phyloP scores from a whole-genome alignment of 495 filamentous ascomycete genomes.

The Lentithecium fluviatile region DNA sequence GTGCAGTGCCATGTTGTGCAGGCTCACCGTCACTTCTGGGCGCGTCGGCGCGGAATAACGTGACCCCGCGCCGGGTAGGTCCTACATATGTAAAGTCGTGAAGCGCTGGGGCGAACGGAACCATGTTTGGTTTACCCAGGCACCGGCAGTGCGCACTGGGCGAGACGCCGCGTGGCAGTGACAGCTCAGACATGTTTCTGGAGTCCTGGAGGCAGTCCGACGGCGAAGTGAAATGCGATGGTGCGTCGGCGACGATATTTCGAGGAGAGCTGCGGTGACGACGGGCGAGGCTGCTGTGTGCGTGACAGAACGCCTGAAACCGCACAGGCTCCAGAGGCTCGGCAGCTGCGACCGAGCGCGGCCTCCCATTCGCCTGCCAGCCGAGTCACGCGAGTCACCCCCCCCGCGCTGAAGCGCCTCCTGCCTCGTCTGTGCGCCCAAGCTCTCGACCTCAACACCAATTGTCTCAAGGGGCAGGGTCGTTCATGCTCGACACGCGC shows the following conservation, averaged over 20 bases:
- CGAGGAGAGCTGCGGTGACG: background rate
- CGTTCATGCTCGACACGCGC: background rate
- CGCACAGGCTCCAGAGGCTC: background rate
- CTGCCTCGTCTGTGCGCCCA: conserved; percentile 14
- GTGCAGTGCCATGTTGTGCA: conserved; percentile 10
- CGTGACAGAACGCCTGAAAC: background rate
- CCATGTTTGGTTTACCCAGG: background rate
- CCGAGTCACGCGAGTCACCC: conserved; percentile 9
- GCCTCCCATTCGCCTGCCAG: conserved; percentile 3
- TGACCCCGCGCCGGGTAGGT: background rate
- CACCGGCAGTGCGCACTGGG: no score
- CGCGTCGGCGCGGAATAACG: background rate
- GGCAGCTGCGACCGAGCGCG: background rate
- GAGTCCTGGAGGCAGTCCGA: no score
- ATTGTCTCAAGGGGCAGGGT: conserved; percentile 26
- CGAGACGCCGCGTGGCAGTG: no score
- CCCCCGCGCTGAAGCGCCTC: conserved; percentile 18
- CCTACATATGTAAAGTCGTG: no score
- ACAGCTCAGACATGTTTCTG: no score
- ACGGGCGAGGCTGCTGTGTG: no score
- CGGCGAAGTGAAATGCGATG: no score
- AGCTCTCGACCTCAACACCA: conserved; percentile 23
- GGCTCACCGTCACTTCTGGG: conserved; percentile 14
- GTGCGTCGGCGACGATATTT: no score
- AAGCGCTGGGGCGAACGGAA: no score